Evolutionary conservation across 2,329 filamentous ascomycete genomes (phyloP), one percentile per base, ranked within the genome.

Genomic region (Grosmannia penicillata): DNA sequence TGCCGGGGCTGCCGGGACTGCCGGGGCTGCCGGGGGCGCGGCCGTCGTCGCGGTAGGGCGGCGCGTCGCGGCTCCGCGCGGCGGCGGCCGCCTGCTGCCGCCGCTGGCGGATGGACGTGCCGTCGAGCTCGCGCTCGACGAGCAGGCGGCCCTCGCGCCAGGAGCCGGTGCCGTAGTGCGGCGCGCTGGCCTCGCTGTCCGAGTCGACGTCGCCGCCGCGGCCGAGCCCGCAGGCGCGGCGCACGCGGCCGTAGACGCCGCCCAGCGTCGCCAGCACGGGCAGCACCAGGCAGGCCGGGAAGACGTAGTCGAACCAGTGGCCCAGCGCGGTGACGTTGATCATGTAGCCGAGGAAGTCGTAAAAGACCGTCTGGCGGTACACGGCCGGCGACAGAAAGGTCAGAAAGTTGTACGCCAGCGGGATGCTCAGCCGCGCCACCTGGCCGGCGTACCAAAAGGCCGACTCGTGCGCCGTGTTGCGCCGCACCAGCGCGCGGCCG

Each of bases 381-480:
- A 93, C 73, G 11, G 66, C 65, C 8, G 65, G 67, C 1, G 82
- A 81, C 18, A 95, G 60, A 54, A 96, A 89, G 1, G 89, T 95
- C 55, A 94, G 70, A 53, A 96, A 98, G 60, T 98, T 98, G 71
- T 94, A 98, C 4, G 83, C 78, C 8, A 98, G 68, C 1, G 91
- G 91, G 0, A 98, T 84, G 1, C 83, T 94, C 31, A 98, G 74
- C 51, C 87, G 84, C 37, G 91, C 89, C 10, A 95, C 82, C 55
- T 95, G 85, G 42, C 85, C 78, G 2, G 85, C 81, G 54, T 96
- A 98, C 86, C 93, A 98, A 48, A 89, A 93, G 1, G 91, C 91
- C 36, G 80, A 85, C 55, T 96, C 91, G 43, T 84, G 78, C 42
- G 93, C 89, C 0, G 91, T 98, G 53, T 93, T 91, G 41, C 91